Evolutionary conservation across 257 asterid species (phyloP), one percentile per base, ranked within the genome.

Genomic region (Salvia miltiorrhiza): DNA sequence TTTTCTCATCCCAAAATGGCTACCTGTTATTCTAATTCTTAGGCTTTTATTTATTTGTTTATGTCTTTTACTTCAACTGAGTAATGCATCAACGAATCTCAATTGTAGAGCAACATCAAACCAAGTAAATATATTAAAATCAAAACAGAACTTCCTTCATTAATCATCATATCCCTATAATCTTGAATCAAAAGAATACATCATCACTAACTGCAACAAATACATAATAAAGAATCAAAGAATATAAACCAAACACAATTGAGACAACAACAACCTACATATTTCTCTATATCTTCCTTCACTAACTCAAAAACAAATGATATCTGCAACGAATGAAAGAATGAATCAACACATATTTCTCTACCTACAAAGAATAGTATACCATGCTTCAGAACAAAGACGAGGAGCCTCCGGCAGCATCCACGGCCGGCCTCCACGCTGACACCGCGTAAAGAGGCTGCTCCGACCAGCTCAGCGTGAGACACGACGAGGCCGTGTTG

Each of bases 391-490:
- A n/a, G n/a, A 0, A 24, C 4, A 39, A 12, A 12, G 9, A 26
- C 19, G 61, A 26, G 12, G 93, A 84, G 28, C 88, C 78, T 54
- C 90, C 94, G n/a, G 89, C 92, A 60, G 68, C 53, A 44, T 84
- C 90, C 20, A 69, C n/a, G n/a, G n/a, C 70, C 23, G 86, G 72
- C 7, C 59, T 52, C 97, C 97, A 89, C 0, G 89, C 88, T 0
- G 95, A 82, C 16, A 92, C 88, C 11, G 96, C 78, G 81, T 80
- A 89, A 39, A 92, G 89, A 54, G 94, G 84, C 80, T 92, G 94
- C 74, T 87, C 96, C 69, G 69, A 73, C 95, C 92, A 92, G 66
- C 86, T 82, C 80, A 92, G 56, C 3, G 83, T 87, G 13, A 92
- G 67, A n/a, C n/a, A n/a, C n/a, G 56, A 59, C 48, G 79, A 26